Evolutionary conservation across 352 stramenopile genomes (phyloP), one percentile per base, ranked within the genome.

Genomic region (Phytophthora sansomeana): DNA sequence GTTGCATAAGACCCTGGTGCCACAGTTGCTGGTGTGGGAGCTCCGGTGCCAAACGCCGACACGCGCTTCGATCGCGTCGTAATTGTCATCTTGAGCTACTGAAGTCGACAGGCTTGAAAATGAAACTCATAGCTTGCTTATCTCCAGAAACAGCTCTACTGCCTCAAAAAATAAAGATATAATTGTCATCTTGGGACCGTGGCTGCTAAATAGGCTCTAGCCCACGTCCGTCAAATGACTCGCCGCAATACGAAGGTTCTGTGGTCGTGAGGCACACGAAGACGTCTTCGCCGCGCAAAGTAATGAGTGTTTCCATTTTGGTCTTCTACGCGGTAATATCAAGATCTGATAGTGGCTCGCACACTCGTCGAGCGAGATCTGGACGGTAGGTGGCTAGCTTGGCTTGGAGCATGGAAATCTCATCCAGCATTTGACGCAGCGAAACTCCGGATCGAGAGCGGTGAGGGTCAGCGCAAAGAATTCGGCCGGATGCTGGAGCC

Each of bases 11-110:
- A 80, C 6, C 85, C 85, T 10, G 85, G 83, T 13, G 83, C 85
- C n/a, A 93, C 85, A 1, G 69, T 59, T 6, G 83, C 62, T 5
- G 83, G 81, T 29, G 83, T 92, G 50, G 72, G 60, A 21, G 65
- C 29, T 16, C 58, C 57, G 1, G 67, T 61, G 33, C 65, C 81
- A 58, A 91, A 92, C 36, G 80, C 50, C 21, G 85, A 90, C 54
- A 87, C 78, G 19, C 85, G 83, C 75, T 91, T 90, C 28, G 83
- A 92, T 28, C 85, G 83, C 44, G 85, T 91, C 58, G 85, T 93
- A 68, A 91, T 92, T 9, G 83, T 90, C 85, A 92, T 92, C 38
- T 26, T 68, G 28, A 16, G 33, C 35, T 24, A 24, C 21, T 24
- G 21, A 24, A 24, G 21, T 24, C 21, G 28, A 47, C 61, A 36